Base-by-base conservation (phyloP, 139 green algal genomes). In the Micractinium conductrix region DNA sequence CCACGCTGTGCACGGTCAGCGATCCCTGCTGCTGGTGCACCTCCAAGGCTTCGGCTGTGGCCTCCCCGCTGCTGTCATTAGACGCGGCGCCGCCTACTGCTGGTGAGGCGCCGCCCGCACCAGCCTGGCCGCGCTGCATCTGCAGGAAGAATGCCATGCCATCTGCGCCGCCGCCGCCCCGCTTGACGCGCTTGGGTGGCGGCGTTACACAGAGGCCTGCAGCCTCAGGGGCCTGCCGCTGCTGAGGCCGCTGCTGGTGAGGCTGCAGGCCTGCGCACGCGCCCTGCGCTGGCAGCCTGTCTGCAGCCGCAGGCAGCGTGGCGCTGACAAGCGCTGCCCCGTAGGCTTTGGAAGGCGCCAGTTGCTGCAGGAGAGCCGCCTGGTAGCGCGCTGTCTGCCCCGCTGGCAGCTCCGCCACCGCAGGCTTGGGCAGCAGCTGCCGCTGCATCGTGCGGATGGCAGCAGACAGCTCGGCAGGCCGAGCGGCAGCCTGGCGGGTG, bases 111-210 rank as follows among this genome's bases (percentile, higher is more conserved):
- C 9, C 65, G 33, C 65, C 65, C 28, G 62, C 78, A 1, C 42
- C 43, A 28, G 28, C 14, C 40, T 26, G 53, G 63, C 50, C 62
- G 30, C 38, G 37, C 40, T 87, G 86, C 44, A 89, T 75, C 76
- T 80, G 62, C 35, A 89, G 42, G 48, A 88, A 90, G 53, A 81
- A 88, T 1, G 69, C 38, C 72, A 89, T 76, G 71, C 35, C 69
- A 17, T 24, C 69, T 4, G n/a, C 42, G 0, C 44, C 44, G 1
- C 58, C 40, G 4, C 62, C 70, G 21, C 24, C 75, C 40, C 55
- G 55, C 76, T 82, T 82, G 30, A 58, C 40, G 22, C 76, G 72
- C 58, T 86, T 76, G 19, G 45, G 55, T 33, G 44, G 78, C 44
- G 30, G 78, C 53, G 53, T 62, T 62, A 21, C 53, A 33, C 65